Evolutionary conservation across 176 grass and related monocot genomes (phyloP).

Genomic region (barley (Hordeum vulgare)): MorexV3_pseudomolecules_assembly NC_058524.1:596933732-596934231

Average conservation of each 20-base stretch:
- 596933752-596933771: constrained; percentile 86
- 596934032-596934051: constrained; percentile 11
- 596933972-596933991: not conserved
- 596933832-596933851: constrained; percentile 97
- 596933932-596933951: not conserved
- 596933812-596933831: constrained; percentile 91
- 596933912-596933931: not conserved
- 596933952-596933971: not conserved
- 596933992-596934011: not conserved
- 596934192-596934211: constrained; percentile 2
- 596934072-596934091: constrained; percentile 3
- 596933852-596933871: constrained; percentile 84
- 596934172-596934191: not conserved
- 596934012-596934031: not conserved
- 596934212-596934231: not conserved
- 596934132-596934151: not conserved
- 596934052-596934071: not conserved
- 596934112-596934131: not conserved
- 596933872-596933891: not conserved
- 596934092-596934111: not conserved
- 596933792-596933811: constrained; percentile 94
- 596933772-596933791: constrained; percentile 78
- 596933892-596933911: not conserved
- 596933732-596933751: constrained; percentile 66
- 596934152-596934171: not conserved